These are phyloP conservation scores for Ophiocordyceps sinensis DNA, from an alignment of 2,329 filamentous ascomycete genomes.

Conservation along the genomic window DNA sequence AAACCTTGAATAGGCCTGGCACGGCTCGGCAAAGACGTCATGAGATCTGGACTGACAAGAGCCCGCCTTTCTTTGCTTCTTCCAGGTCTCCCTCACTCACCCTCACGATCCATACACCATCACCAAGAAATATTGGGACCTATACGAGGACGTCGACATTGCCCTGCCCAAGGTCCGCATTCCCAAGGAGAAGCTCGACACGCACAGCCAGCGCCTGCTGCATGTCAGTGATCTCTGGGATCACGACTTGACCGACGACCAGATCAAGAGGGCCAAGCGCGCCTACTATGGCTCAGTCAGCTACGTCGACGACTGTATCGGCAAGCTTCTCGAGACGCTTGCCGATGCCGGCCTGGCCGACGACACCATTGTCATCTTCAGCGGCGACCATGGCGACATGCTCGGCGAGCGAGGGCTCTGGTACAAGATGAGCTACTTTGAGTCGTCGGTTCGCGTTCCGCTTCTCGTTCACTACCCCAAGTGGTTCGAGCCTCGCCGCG, in stretches of 20 bases:
- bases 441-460: conserved; percentile 79
- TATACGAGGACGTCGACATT: conserved; percentile 82
- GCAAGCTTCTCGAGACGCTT: conserved; percentile 62
- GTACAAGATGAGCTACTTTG: conserved; percentile 98
- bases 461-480: conserved; percentile 72
- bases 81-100: conserved; percentile 70
- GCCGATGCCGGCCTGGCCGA: conserved; percentile 68
- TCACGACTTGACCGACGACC: conserved; percentile 68
- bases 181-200: conserved; percentile 66
- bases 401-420: conserved; percentile 81
- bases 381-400: conserved; percentile 92
- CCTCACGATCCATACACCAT: conserved; percentile 94
- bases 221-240: conserved; percentile 80
- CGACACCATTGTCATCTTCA: conserved; percentile 84
- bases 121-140: conserved; percentile 83
- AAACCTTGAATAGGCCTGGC: too few species aligned
- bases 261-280: conserved; percentile 70
- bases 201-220: conserved; percentile 74
- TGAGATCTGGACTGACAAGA: too few species aligned
- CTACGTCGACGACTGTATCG: conserved; percentile 88
- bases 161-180: conserved; percentile 66
- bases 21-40: too few species aligned
- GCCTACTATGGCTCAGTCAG: conserved; percentile 90
- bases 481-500: conserved; percentile 59
- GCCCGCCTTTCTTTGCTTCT: too few species aligned